Conservation (phyloP, 1,284 basidiomycete genomes). For the Sphaerobolus stellatus region DNA sequence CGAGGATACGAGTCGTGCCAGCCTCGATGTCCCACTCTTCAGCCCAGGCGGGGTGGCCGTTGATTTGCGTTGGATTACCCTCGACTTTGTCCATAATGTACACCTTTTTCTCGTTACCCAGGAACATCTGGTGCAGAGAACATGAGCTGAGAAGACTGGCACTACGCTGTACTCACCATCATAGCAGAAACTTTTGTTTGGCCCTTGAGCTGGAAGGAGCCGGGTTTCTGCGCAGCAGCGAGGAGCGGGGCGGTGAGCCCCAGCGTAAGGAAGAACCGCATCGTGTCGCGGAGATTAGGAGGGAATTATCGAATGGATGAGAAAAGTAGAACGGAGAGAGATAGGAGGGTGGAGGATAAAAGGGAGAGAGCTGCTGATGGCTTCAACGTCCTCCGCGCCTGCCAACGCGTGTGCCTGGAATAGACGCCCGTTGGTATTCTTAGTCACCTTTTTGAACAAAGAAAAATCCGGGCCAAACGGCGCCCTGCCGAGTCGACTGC, state of each 20-base stretch:
- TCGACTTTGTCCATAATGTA: slow-evolving; percentile 62
- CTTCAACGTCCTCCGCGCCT: no score
- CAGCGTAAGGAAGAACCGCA: slow-evolving; percentile 9
- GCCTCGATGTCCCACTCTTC: slow-evolving; percentile 53
- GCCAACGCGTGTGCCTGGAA: no score
- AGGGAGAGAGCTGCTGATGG: no score
- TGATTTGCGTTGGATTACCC: slow-evolving; percentile 57
- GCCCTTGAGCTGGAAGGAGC: slow-evolving; percentile 47
- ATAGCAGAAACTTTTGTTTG: slow-evolving; percentile 49
- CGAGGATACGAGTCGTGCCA: slow-evolving; percentile 58
- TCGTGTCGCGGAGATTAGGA: no score
- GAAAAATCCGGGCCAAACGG: no score
- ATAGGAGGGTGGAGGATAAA: no score
- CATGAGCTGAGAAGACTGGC: no score
- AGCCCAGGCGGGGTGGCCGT: slow-evolving; percentile 56
- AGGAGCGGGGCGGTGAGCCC: slow-evolving; percentile 7
- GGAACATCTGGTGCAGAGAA: slow-evolving; percentile 38
- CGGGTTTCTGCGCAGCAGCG: slow-evolving; percentile 21
- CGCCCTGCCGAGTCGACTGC: no score
- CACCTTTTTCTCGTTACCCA: slow-evolving; percentile 55
- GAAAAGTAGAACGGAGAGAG: no score
- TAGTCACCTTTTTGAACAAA: no score
- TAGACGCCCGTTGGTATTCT: no score
- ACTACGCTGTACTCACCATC: slow-evolving; percentile 39
- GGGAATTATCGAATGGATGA: no score